These are phyloP conservation scores for Scytalidium sp. DNA, from an alignment of 2,329 filamentous ascomycete genomes.

Conservation along the genomic window DNA sequence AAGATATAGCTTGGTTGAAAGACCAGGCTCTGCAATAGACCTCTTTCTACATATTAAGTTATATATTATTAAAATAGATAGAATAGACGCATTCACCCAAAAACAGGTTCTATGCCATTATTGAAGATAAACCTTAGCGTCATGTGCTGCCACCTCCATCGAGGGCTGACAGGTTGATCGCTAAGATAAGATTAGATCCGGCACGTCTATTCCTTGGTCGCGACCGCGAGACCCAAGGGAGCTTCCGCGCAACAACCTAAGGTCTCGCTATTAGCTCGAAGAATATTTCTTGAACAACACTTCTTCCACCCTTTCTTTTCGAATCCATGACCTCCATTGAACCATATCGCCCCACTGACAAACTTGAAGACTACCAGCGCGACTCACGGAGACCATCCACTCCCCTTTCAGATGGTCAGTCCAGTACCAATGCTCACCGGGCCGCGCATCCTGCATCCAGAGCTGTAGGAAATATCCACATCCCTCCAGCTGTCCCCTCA, in stretches of 20 bases:
- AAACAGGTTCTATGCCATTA: too few species aligned
- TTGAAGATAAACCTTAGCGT: too few species aligned
- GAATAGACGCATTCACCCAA: too few species aligned
- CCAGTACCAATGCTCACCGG: not conserved
- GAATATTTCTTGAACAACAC: not conserved
- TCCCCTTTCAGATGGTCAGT: not conserved
- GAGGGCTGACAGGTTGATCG: not conserved
- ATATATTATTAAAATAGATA: too few species aligned
- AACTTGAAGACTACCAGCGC: not conserved
- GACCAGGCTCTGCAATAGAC: too few species aligned
- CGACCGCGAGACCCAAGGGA: not conserved
- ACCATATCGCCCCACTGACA: not conserved
- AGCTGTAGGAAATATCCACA: constrained; percentile 31
- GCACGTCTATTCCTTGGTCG: not conserved
- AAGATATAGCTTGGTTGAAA: too few species aligned
- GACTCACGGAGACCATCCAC: not conserved
- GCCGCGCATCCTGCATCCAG: not conserved
- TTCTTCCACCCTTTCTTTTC: not conserved
- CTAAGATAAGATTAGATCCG: not conserved
- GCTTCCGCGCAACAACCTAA: not conserved
- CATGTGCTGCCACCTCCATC: too few species aligned
- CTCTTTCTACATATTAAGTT: too few species aligned
- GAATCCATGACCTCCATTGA: not conserved
- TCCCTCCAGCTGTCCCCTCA: constrained; percentile 60
- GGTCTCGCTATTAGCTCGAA: not conserved